Percentiles rank a stretch among this genome's conserved stretches.
Conservation (phyloP, 768 basidiomycete species). For the Tephrocybe sp. region DNA sequence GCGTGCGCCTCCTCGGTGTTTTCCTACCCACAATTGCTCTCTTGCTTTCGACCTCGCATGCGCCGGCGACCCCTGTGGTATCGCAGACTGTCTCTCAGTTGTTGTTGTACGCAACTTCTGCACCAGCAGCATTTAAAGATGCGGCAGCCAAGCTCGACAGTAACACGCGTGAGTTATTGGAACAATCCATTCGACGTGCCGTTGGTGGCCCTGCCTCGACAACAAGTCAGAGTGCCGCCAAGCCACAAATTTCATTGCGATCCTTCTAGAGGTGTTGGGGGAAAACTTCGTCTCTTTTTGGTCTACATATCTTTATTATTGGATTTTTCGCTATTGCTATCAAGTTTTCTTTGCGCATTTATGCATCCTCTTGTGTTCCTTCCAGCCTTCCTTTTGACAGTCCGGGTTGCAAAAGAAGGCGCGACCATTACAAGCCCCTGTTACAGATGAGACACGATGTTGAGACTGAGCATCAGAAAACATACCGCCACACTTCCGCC, state of each 20-base stretch:
- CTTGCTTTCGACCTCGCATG: slow-evolving; percentile 56
- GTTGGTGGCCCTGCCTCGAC: slow-evolving; percentile 48
- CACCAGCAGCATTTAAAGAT: slow-evolving; percentile 82
- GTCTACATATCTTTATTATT: neutral
- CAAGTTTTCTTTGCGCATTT: slow-evolving; percentile 18
- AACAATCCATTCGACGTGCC: slow-evolving; percentile 76
- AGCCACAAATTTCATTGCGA: slow-evolving; percentile 78
- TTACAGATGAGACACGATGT: neutral
- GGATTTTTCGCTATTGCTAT: neutral
- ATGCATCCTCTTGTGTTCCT: slow-evolving; percentile 29
- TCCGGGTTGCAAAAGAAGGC: slow-evolving; percentile 28
- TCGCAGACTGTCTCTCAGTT: slow-evolving; percentile 65
- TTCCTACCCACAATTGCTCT: slow-evolving; percentile 76
- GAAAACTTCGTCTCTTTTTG: neutral
- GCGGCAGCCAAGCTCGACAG: slow-evolving; percentile 69
- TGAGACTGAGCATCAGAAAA: neutral
- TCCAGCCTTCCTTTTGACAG: slow-evolving; percentile 30
- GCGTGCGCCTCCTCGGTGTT: slow-evolving; percentile 65
- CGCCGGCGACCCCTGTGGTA: slow-evolving; percentile 46
- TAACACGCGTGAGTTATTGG: slow-evolving; percentile 59
- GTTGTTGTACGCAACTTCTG: slow-evolving; percentile 66
- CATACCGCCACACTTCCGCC: slow-evolving; percentile 41
- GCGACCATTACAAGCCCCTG: slow-evolving; percentile 22
- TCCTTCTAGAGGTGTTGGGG: slow-evolving; percentile 46
- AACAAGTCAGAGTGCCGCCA: slow-evolving; percentile 36